Base-by-base conservation (phyloP, 768 basidiomycete species). In the Mycena filopes region DNA sequence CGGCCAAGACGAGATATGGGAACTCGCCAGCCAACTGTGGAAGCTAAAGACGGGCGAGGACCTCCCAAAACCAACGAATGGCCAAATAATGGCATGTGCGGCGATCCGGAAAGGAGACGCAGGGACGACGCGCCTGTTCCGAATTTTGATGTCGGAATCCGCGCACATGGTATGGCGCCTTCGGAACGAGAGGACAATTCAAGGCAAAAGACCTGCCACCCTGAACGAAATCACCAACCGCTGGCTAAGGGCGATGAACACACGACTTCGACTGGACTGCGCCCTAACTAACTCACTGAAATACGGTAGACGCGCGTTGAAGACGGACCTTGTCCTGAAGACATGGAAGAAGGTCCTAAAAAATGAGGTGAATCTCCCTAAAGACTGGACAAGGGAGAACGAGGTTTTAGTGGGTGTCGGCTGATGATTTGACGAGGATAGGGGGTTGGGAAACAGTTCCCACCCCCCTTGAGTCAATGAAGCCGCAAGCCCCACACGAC, bases 81-180 rank as follows among this genome's bases (percentile, higher is more conserved):
- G 62, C 25, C 48, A 63, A 29, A 50, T 45, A 26, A 21, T 58
- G 49, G 55, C 31, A 38, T 58, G 63, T 42, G 63, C 29, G 41
- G 40, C 43, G 31, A 49, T 43, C 31, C 51, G 25, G 56, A 40
- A 36, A 28, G 33, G 25, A 10, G 36, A 26, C 25, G 26, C 47
- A 12, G 64, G 49, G n/a, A 8, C 45, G 33, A 26, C 46, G 21
- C 21, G 60, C 15, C 53, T 62, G 31, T 66, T 38, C 59, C 40
- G 53, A 26, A 66, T 61, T n/a, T 23, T 59, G 21, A 56, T 65
- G 20, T 50, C 63, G 25, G 65, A 66, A 40, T 55, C 58, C 23
- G 55, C 60, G 33, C 48, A 55, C 60, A 46, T 66, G 21, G 61
- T 65, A 36, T 65, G 63, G 63, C 40, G 29, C 25, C 62, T 64